Conservation (phyloP, 78 protist genomes). For the Blattamonas nauphoetae region DNA sequence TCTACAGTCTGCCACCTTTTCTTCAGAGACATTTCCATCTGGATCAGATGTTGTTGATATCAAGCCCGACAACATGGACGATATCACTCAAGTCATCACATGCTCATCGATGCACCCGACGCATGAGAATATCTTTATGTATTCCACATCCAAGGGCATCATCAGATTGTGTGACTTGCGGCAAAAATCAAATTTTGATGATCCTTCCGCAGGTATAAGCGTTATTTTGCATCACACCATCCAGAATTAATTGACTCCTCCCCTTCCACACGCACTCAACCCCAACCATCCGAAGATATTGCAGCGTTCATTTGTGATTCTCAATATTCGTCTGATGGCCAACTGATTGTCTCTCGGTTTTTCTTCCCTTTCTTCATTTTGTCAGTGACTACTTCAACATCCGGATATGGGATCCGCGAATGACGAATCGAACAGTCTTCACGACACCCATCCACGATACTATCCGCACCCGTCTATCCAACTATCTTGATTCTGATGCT, state of each 20-base stretch:
- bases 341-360: too few relatives aligned
- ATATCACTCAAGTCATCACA: slow-evolving; percentile 90
- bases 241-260: too few relatives aligned
- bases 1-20: slow-evolving; percentile 59
- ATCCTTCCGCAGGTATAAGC: slow-evolving; percentile 49
- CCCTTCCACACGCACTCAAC: too few relatives aligned
- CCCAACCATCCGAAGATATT: too few relatives aligned
- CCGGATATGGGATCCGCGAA: slow-evolving; percentile 75
- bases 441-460: slow-evolving; percentile 70
- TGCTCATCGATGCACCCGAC: slow-evolving; percentile 60
- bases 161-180: slow-evolving; percentile 59
- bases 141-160: slow-evolving; percentile 17
- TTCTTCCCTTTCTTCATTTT: too few relatives aligned
- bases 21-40: too few relatives aligned
- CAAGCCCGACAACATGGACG: slow-evolving; percentile 93
- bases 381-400: slow-evolving; percentile 77
- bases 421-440: slow-evolving; percentile 54
- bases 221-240: too few relatives aligned
- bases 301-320: neutral
- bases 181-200: slow-evolving; percentile 63
- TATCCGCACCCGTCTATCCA: slow-evolving; percentile 54
- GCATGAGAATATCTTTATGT: neutral
- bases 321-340: neutral
- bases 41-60: slow-evolving; percentile 81
- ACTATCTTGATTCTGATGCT: slow-evolving; percentile 84